Evolutionary conservation across 2,329 filamentous ascomycete species (phyloP).

Genomic region (Hypoxylon sp.): DNA sequence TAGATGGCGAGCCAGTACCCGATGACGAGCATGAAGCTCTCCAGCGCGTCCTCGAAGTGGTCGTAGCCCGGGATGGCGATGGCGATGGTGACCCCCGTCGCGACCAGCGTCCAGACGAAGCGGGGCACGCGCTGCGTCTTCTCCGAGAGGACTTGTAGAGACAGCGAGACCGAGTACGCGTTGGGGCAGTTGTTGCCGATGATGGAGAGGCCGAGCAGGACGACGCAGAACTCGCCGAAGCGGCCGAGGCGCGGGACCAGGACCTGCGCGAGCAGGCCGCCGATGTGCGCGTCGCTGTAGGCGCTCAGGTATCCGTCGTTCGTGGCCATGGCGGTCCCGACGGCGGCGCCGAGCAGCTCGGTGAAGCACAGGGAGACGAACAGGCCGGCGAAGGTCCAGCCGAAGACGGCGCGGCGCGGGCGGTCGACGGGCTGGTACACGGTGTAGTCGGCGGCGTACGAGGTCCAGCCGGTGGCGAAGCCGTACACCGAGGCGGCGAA

Average conservation of each 20-base stretch:
- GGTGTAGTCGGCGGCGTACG: conserved; percentile 80
- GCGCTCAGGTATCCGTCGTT: conserved; percentile 63
- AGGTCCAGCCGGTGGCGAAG: conserved; percentile 77
- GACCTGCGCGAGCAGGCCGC: conserved; percentile 72
- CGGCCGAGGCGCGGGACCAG: conserved; percentile 69
- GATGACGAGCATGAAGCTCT: conserved; percentile 75
- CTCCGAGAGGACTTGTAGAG: conserved; percentile 71
- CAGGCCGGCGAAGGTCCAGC: conserved; percentile 74
- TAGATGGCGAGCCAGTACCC: conserved; percentile 82
- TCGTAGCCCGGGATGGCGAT: conserved; percentile 75
- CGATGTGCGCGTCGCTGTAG: conserved; percentile 66
- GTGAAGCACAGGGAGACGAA: conserved; percentile 77
- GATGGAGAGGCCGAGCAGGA: conserved; percentile 71
- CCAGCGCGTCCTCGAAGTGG: conserved; percentile 69
- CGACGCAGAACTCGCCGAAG: conserved; percentile 77
- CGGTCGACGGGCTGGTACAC: conserved; percentile 76
- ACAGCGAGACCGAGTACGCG: conserved; percentile 75
- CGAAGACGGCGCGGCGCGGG: conserved; percentile 69
- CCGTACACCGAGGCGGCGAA: conserved; percentile 73
- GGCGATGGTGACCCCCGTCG: conserved; percentile 70
- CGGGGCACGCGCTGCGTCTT: conserved; percentile 67
- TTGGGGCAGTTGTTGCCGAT: conserved; percentile 77
- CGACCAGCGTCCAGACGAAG: conserved; percentile 71
- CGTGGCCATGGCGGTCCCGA: conserved; percentile 69
- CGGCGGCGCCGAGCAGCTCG: conserved; percentile 74